phyloP scores from a whole-genome alignment of 805 yeast species.

The Spathaspora boniae region DNA sequence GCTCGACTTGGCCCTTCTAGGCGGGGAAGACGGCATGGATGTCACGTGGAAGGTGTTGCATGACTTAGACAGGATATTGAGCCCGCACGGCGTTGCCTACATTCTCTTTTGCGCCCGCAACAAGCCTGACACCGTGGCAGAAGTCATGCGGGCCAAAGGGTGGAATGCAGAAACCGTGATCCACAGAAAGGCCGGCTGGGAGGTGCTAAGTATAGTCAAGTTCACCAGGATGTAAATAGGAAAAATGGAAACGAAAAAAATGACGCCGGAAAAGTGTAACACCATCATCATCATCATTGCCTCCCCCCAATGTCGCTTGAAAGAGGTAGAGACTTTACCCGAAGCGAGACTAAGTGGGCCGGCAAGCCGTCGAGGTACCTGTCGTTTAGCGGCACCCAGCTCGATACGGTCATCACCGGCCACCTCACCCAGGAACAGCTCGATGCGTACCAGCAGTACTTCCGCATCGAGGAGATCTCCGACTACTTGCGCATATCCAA shows the following conservation, averaged over 20 bases:
- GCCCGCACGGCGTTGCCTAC: constrained; percentile 70
- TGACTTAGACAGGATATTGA: constrained; percentile 48
- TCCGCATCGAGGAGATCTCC: constrained; percentile 79
- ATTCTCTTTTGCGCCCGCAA: constrained; percentile 90
- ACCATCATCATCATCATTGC: neutral
- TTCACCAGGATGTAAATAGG: constrained; percentile 30
- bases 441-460: constrained; percentile 64
- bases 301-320: constrained; percentile 5
- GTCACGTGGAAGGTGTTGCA: constrained; percentile 67
- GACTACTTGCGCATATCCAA: constrained; percentile 43
- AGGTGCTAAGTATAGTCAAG: constrained; percentile 72
- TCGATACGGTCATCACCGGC: constrained; percentile 39
- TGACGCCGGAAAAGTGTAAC: neutral
- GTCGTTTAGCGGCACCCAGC: constrained; percentile 16
- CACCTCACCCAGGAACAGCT: constrained; percentile 65
- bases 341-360: constrained; percentile 28
- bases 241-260: neutral
- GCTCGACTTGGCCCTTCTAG: constrained; percentile 87
- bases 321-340: constrained; percentile 7
- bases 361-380: constrained; percentile 27
- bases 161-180: constrained; percentile 59
- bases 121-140: constrained; percentile 61
- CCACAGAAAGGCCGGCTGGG: constrained; percentile 92
- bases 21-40: constrained; percentile 89
- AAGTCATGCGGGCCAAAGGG: constrained; percentile 39